Conservation (phyloP, 495 filamentous ascomycete genomes). For the Pseudomonodictys pantanalensis region DNA sequence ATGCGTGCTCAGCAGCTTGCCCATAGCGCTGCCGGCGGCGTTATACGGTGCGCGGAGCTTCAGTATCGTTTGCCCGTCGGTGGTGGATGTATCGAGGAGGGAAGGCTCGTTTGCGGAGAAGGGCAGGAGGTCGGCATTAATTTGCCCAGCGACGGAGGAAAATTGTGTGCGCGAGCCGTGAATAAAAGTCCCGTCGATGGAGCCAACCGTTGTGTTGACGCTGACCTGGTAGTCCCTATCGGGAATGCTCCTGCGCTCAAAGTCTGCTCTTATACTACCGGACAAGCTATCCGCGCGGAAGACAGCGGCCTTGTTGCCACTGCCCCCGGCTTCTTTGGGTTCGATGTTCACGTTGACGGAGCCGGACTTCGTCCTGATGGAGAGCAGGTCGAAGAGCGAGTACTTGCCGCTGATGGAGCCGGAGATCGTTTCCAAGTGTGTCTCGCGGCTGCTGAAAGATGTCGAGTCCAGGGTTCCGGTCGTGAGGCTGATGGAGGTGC, state of each 20-base stretch:
- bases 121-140: constrained; percentile 34
- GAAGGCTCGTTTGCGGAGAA: constrained; percentile 18
- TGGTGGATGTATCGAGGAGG: constrained; percentile 26
- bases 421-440: constrained; percentile 29
- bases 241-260: constrained; percentile 29
- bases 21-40: constrained; percentile 13
- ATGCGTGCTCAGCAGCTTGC: constrained; percentile 31
- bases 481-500: constrained; percentile 22
- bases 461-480: constrained; percentile 20
- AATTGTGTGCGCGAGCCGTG: constrained; percentile 34
- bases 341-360: constrained; percentile 35
- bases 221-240: constrained; percentile 37
- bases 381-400: constrained; percentile 34
- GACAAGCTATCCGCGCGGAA: constrained; percentile 29
- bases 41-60: constrained; percentile 25
- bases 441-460: constrained; percentile 31
- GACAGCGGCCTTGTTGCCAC: constrained; percentile 24
- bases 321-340: constrained; percentile 25
- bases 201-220: constrained; percentile 25
- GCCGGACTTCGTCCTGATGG: constrained; percentile 33
- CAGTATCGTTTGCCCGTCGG: constrained; percentile 29
- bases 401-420: constrained; percentile 37
- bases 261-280: constrained; percentile 33
- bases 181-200: constrained; percentile 35
- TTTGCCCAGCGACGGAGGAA: constrained; percentile 26